A percentile compares a stretch with the other conserved stretches of the same genome.
These are phyloP conservation scores for Wickerhamomyces alni DNA, from an alignment of 805 yeast genomes.

Conservation along the genomic window DNA sequence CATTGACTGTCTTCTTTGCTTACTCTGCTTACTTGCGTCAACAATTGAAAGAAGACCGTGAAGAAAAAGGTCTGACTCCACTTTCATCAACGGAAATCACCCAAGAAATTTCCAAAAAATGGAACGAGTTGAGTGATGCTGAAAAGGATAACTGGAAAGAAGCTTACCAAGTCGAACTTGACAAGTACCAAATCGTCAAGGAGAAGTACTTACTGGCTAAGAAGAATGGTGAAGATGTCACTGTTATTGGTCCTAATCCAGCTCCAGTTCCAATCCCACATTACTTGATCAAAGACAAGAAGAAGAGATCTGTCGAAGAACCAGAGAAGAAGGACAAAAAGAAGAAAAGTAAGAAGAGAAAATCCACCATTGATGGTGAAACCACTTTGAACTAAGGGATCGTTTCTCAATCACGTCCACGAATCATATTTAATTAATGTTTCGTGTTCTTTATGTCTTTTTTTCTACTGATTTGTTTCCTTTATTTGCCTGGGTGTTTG, in stretches of 20 bases:
- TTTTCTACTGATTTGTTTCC: background rate
- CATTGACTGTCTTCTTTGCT: slow-evolving; percentile 79
- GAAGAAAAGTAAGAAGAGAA: slow-evolving; percentile 48
- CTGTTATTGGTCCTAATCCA: slow-evolving; percentile 25
- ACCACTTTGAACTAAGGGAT: background rate
- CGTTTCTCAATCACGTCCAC: no score
- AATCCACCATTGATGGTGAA: slow-evolving; percentile 9
- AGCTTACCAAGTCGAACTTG: slow-evolving; percentile 38
- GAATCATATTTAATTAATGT: no score
- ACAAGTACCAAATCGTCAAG: slow-evolving; percentile 38
- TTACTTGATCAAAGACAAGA: slow-evolving; percentile 24
- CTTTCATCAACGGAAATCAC: slow-evolving; percentile 74
- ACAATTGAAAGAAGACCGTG: slow-evolving; percentile 62
- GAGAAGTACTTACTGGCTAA: slow-evolving; percentile 41
- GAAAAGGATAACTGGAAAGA: slow-evolving; percentile 73
- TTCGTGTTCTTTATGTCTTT: no score
- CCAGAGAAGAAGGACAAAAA: slow-evolving; percentile 42
- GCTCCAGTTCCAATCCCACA: slow-evolving; percentile 38
- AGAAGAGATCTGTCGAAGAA: slow-evolving; percentile 29
- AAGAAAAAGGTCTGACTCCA: slow-evolving; percentile 50
- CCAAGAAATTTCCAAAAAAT: slow-evolving; percentile 67
- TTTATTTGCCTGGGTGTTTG: background rate
- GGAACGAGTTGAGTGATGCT: slow-evolving; percentile 66
- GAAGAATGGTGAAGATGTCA: slow-evolving; percentile 29
- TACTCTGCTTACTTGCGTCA: slow-evolving; percentile 73